These are phyloP conservation scores for Ogataea corticis DNA, from an alignment of 805 yeast genomes.

Conservation along the genomic window DNA sequence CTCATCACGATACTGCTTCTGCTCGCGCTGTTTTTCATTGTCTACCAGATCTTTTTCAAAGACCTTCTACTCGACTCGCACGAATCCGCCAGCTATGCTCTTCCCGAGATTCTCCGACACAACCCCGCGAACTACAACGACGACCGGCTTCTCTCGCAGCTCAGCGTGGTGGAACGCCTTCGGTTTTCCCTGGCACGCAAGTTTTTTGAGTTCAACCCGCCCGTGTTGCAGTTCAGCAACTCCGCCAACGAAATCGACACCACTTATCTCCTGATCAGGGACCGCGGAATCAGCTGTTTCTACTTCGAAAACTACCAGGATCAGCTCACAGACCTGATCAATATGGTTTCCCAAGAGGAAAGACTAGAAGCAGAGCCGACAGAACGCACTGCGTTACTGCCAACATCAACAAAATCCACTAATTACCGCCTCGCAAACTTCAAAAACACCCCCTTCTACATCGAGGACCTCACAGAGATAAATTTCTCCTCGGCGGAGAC, in stretches of 20 bases:
- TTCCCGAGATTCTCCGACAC: constrained; percentile 29
- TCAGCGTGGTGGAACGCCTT: constrained; percentile 24
- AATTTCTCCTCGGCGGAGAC: constrained; percentile 25
- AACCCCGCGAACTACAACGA: constrained; percentile 19
- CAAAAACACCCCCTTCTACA: constrained; percentile 26
- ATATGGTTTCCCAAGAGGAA: constrained; percentile 20
- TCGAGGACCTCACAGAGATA: constrained; percentile 37
- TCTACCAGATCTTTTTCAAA: constrained; percentile 30
- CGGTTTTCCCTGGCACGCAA: constrained; percentile 27
- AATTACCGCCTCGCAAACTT: constrained; percentile 20
- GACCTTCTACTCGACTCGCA: constrained; percentile 16
- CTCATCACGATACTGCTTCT: constrained; percentile 28
- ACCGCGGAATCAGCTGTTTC: constrained; percentile 37
- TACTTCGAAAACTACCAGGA: constrained; percentile 34
- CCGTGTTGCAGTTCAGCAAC: constrained; percentile 27
- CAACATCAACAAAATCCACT: constrained; percentile 10
- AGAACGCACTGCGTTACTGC: constrained; percentile 24
- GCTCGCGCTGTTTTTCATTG: constrained; percentile 24
- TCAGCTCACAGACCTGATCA: constrained; percentile 29
- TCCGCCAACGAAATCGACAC: constrained; percentile 30
- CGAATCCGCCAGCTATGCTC: constrained; percentile 20
- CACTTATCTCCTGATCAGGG: constrained; percentile 33
- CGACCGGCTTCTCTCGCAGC: constrained; percentile 22
- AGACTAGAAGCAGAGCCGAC: constrained; percentile 3
- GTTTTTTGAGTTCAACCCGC: constrained; percentile 27